A percentile compares a stretch with the other conserved stretches of the same genome.
Conservation (phyloP, 257 asterid species). For the Avicennia marina region DNA sequence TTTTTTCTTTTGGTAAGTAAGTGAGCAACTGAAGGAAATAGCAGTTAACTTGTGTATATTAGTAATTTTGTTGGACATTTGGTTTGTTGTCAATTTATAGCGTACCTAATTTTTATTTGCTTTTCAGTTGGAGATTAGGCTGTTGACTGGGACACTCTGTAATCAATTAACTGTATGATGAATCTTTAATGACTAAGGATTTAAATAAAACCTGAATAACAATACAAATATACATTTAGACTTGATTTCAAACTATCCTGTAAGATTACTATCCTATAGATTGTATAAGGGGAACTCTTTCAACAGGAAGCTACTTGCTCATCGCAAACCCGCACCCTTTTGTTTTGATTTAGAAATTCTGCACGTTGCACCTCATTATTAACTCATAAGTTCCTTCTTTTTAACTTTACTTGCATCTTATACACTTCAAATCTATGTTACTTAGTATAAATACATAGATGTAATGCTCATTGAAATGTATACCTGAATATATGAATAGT, state of each 20-base stretch:
- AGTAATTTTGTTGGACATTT: not conserved
- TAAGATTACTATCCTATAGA: too few relatives aligned
- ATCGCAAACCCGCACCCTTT: too few relatives aligned
- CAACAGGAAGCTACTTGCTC: too few relatives aligned
- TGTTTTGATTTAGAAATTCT: not conserved
- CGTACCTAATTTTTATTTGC: not conserved
- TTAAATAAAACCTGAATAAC: too few relatives aligned
- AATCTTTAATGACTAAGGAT: too few relatives aligned
- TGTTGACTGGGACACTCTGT: too few relatives aligned
- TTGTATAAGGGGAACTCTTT: too few relatives aligned
- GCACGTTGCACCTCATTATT: not conserved
- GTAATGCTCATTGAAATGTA: not conserved
- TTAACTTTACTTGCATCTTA: not conserved
- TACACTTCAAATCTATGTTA: not conserved
- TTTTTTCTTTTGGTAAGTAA: not conserved
- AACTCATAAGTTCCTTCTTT: too few relatives aligned
- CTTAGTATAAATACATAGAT: not conserved
- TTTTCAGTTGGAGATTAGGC: too few relatives aligned
- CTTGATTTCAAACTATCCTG: too few relatives aligned
- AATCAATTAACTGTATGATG: too few relatives aligned
- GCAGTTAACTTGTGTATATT: not conserved
- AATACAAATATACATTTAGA: too few relatives aligned
- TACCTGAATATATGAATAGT: not conserved
- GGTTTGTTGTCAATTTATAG: slow-evolving; percentile 3
- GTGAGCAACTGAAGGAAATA: not conserved